Evolutionary conservation across 305 asterid genomes (phyloP).

Genomic region (Plantago rigida): DNA sequence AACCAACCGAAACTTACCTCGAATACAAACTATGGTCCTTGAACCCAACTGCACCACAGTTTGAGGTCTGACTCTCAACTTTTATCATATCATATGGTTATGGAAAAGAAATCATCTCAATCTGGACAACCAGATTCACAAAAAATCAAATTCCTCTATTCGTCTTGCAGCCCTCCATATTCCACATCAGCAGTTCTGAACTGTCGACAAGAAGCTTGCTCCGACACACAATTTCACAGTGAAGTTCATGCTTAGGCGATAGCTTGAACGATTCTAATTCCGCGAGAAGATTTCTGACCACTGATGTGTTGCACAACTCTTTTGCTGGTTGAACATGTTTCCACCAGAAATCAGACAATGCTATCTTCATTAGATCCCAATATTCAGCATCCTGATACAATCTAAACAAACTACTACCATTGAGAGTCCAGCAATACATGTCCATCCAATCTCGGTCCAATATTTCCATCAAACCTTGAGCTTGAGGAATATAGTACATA

Average conservation of each 20-base stretch:
- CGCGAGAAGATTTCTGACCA: conserved; percentile 42
- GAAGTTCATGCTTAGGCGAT: conserved; percentile 49
- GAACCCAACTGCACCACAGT: no score
- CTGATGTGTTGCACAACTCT: conserved; percentile 33
- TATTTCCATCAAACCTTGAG: conserved; percentile 85
- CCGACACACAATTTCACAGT: conserved; percentile 31
- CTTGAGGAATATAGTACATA: conserved; percentile 65
- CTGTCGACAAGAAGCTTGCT: conserved; percentile 45
- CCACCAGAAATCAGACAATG: conserved; percentile 88
- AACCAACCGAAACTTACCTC: no score
- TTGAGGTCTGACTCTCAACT: no score
- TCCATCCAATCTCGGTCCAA: conserved; percentile 81
- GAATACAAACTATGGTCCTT: no score
- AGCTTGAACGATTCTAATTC: conserved; percentile 45
- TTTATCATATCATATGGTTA: not conserved
- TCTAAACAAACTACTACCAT: conserved; percentile 74
- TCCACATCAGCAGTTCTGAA: conserved; percentile 48
- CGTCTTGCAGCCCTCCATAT: conserved; percentile 43
- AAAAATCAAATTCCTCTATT: conserved; percentile 12
- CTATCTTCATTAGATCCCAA: conserved; percentile 51
- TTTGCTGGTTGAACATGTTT: conserved; percentile 73
- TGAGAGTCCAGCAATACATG: conserved; percentile 58
- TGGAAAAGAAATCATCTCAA: conserved; percentile 2
- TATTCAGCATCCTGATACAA: conserved; percentile 49
- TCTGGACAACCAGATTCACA: conserved; percentile 1